A percentile compares a stretch with the other conserved stretches of the same genome.
Evolutionary conservation across 768 basidiomycete genomes (phyloP).

Genomic region (Filobasidium wieringae): DNA sequence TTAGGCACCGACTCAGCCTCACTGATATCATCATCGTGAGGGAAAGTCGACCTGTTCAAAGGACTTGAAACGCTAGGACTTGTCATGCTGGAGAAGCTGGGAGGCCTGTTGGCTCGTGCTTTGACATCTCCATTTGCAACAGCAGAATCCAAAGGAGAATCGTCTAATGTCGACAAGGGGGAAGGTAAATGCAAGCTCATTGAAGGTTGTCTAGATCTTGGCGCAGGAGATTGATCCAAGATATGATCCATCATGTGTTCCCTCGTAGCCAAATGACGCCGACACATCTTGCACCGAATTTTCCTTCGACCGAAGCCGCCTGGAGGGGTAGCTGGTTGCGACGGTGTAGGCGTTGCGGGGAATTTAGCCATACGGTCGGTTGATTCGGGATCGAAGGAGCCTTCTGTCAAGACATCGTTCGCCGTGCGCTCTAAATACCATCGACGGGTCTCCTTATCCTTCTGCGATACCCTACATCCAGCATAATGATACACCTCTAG

Average conservation of each 20-base stretch:
- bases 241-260: conserved; percentile 85
- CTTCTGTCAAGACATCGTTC: conserved; percentile 68
- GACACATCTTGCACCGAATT: conserved; percentile 88
- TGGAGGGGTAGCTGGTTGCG: conserved; percentile 51
- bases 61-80: neutral
- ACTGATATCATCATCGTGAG: neutral
- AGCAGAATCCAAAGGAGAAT: neutral
- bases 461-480: conserved; percentile 54
- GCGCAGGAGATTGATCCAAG: conserved; percentile 32
- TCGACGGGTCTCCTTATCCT: conserved; percentile 59
- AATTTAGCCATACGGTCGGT: conserved; percentile 66
- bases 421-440: conserved; percentile 71
- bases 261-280: conserved; percentile 73
- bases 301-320: conserved; percentile 47
- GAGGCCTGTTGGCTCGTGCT: neutral
- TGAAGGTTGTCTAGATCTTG: conserved; percentile 32
- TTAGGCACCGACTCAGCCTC: neutral
- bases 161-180: conserved; percentile 5
- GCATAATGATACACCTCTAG: conserved; percentile 67
- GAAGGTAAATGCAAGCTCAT: conserved; percentile 23
- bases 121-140: neutral
- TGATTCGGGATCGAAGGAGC: conserved; percentile 45
- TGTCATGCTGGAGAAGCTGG: neutral
- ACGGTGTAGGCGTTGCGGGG: conserved; percentile 55
- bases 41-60: neutral